These are phyloP conservation scores for Ilex aquifolium DNA, from an alignment of 257 asterid species.

Conservation along the genomic window DNA sequence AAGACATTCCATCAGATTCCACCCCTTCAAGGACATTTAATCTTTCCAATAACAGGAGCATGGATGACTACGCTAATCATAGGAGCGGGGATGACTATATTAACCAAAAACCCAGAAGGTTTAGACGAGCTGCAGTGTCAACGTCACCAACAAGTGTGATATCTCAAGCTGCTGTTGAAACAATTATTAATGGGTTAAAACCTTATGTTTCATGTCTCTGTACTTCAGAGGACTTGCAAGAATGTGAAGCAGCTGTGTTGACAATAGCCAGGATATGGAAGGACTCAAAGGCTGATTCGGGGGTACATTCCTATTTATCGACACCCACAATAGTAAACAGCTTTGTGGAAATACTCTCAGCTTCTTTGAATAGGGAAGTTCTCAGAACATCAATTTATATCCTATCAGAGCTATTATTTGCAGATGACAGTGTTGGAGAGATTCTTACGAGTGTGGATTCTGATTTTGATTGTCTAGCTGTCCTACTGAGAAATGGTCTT, in stretches of 20 bases:
- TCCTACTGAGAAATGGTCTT: conserved; percentile 62
- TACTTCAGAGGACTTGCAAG: conserved; percentile 70
- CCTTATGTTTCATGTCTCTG: conserved; percentile 65
- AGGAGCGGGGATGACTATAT: conserved; percentile 25
- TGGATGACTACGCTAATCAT: conserved; percentile 23
- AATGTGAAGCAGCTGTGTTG: conserved; percentile 62
- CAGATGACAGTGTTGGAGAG: conserved; percentile 46
- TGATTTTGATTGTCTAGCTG: conserved; percentile 63
- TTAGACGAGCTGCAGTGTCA: conserved; percentile 41
- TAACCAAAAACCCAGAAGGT: conserved; percentile 47
- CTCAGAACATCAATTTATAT: conserved; percentile 49
- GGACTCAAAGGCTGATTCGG: conserved; percentile 53
- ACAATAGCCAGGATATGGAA: conserved; percentile 54
- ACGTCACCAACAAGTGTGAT: conserved; percentile 55
- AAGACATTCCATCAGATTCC: conserved; percentile 27
- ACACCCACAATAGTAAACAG: conserved; percentile 63
- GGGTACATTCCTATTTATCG: conserved; percentile 58
- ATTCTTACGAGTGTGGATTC: conserved; percentile 58
- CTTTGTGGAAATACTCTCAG: conserved; percentile 59
- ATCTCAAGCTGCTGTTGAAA: conserved; percentile 62
- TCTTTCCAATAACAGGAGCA: conserved; percentile 20
- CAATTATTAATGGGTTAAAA: conserved; percentile 48
- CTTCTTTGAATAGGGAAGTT: conserved; percentile 61
- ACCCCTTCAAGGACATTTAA: conserved; percentile 18
- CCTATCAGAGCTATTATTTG: conserved; percentile 50